These are phyloP conservation scores for Phytophthora boehmeriae DNA, from an alignment of 352 stramenopile species.

Conservation along the genomic window DNA sequence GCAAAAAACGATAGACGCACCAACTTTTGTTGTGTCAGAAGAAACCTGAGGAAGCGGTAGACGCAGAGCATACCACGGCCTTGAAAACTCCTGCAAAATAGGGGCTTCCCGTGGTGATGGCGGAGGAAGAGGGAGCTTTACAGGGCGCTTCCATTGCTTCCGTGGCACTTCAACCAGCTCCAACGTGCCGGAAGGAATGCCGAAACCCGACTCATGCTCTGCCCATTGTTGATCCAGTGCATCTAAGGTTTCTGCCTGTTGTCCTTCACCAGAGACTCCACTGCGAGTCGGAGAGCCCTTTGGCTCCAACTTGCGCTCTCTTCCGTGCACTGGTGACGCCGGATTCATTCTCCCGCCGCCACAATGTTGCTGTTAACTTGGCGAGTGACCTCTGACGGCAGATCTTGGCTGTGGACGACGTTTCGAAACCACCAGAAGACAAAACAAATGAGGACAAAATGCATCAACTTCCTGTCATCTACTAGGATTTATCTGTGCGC, in stretches of 20 bases:
- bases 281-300: neutral
- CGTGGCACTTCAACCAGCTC: slow-evolving; percentile 25
- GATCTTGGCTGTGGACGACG: neutral
- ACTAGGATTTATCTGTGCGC: too few relatives aligned
- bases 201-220: slow-evolving; percentile 22
- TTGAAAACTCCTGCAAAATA: slow-evolving; percentile 48
- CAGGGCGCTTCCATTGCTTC: slow-evolving; percentile 19
- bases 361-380: neutral
- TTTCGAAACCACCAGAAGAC: neutral
- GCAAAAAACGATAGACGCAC: slow-evolving; percentile 13
- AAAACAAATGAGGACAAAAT: neutral
- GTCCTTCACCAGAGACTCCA: neutral
- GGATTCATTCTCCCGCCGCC: neutral
- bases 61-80: slow-evolving; percentile 41
- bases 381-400: slow-evolving; percentile 10
- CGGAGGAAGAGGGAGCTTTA: slow-evolving; percentile 31
- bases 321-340: neutral
- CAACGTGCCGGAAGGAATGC: slow-evolving; percentile 29
- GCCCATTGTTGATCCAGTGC: slow-evolving; percentile 9
- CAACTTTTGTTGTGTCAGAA: slow-evolving; percentile 11
- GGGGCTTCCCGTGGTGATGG: slow-evolving; percentile 22
- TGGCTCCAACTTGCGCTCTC: neutral
- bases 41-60: slow-evolving; percentile 13
- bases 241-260: slow-evolving; percentile 12
- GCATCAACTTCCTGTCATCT: neutral